Base-by-base conservation (phyloP, 1,284 basidiomycete species). In the Peniophora sp. region DNA sequence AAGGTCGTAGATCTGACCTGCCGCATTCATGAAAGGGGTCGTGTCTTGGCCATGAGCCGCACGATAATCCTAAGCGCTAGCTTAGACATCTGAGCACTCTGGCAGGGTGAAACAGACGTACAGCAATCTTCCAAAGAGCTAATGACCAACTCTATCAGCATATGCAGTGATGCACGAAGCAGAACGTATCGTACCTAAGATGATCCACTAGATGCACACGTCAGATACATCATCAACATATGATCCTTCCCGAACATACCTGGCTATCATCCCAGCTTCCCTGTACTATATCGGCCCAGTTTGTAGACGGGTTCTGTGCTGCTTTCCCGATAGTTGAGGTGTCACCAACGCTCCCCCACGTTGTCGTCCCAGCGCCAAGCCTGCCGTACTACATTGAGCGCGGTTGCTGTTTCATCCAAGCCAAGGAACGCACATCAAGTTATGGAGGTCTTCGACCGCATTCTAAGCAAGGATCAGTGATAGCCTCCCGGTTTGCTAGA, bases 371-470 rank as follows among this genome's bases (percentile, higher is more conserved):
- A 10, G 67, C 68, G 14, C 65, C 69, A 10, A 75, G 12, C 27
- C 27, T 32, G 27, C n/a, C n/a, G n/a, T n/a, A n/a, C n/a, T n/a
- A n/a, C n/a, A n/a, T n/a, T n/a, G n/a, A n/a, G n/a, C n/a, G n/a
- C n/a, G n/a, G n/a, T n/a, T n/a, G n/a, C n/a, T n/a, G n/a, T n/a
- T 12, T 12, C 5, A 12, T 6, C 12, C n/a, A n/a, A n/a, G n/a
- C n/a, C n/a, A n/a, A 32, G 5, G 27, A 32, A 12, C 27, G 27
- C 27, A 65, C 73, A 79, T 79, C 50, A 78, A 60, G 60, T 76
- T 78, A 55, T 79, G 74, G 6, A 79, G 58, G 55, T 79, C 77
- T 57, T 79, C 78, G 23, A 78, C 55, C 3, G 76, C 69, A 55
- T 79, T 80, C 77, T 79, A n/a, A 15, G 15, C 50, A 10, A 14